Percentiles rank a stretch among this genome's conserved stretches.
These are phyloP conservation scores for Trapa incisa DNA, from an alignment of 345 rosid genomes.

Conservation along the genomic window DNA sequence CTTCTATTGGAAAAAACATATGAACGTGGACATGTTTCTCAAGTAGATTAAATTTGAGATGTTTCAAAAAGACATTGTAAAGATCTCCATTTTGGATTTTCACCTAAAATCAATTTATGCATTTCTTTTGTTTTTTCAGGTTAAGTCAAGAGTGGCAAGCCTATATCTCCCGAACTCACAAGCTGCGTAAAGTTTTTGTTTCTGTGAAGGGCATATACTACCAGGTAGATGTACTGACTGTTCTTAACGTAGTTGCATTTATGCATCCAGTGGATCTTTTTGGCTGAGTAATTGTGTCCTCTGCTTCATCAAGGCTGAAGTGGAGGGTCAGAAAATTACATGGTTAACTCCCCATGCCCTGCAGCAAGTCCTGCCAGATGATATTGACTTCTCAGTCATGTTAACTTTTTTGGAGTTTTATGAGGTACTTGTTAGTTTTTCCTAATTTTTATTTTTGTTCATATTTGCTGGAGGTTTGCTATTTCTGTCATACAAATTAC, in stretches of 20 bases:
- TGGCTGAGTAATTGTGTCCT: not conserved
- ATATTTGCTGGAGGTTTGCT: not conserved
- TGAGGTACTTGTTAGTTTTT: constrained; percentile 35
- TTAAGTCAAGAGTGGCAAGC: constrained; percentile 98
- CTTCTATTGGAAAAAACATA: not conserved
- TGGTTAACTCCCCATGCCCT: constrained; percentile 89
- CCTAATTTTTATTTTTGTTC: not conserved
- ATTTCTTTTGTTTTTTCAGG: constrained; percentile 25
- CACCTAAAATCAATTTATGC: not conserved
- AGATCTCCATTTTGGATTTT: not conserved
- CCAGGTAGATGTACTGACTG: constrained; percentile 38
- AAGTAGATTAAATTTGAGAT: not conserved
- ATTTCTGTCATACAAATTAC: not conserved
- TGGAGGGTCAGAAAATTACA: constrained; percentile 89
- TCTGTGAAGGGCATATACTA: constrained; percentile 95
- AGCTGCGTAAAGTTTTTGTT: constrained; percentile 69
- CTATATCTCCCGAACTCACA: constrained; percentile 61
- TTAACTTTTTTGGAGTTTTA: constrained; percentile 86
- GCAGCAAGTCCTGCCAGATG: constrained; percentile 91
- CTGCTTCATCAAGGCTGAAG: constrained; percentile 54
- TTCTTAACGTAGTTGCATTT: not conserved
- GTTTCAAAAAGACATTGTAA: not conserved
- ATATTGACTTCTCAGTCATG: constrained; percentile 75
- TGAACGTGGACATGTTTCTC: not conserved
- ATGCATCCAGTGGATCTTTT: not conserved